Conservation (phyloP, 148 eudicot species). For the Cornus kousa region DNA sequence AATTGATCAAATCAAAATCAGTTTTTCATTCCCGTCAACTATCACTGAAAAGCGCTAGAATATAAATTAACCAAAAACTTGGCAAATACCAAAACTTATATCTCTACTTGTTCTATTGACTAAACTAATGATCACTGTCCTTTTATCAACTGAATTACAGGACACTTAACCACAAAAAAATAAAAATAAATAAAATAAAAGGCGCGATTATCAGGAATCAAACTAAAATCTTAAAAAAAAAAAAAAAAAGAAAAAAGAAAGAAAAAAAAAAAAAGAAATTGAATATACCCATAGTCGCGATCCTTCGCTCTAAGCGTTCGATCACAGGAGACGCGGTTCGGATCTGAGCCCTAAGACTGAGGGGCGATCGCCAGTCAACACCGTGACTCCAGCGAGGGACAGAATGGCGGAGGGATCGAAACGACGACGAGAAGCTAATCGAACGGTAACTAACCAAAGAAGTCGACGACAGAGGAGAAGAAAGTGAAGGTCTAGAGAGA, state of each 20-base stretch:
- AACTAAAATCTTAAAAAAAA: background rate
- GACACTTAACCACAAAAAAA: background rate
- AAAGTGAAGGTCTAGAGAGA: background rate
- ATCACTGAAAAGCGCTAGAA: background rate
- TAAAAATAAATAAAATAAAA: background rate
- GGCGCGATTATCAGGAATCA: background rate
- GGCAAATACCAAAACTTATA: background rate
- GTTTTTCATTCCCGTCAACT: background rate
- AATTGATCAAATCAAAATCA: background rate
- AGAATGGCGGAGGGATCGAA: conserved; percentile 40
- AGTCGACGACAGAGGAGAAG: conserved; percentile 25
- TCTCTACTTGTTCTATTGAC: background rate
- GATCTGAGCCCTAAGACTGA: conserved; percentile 56
- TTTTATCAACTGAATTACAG: background rate
- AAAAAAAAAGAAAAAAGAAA: background rate
- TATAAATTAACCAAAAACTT: background rate
- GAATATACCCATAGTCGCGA: conserved; percentile 77
- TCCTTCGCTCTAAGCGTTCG: conserved; percentile 57
- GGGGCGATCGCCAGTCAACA: conserved; percentile 55
- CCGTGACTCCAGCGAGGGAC: conserved; percentile 61
- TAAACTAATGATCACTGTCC: background rate
- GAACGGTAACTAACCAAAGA: conserved; percentile 27
- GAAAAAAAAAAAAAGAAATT: background rate
- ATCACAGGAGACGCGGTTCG: conserved; percentile 46
- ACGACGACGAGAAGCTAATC: conserved; percentile 29